Base-by-base conservation (phyloP, 495 filamentous ascomycete species). In the Apiosordaria backusii region DNA sequence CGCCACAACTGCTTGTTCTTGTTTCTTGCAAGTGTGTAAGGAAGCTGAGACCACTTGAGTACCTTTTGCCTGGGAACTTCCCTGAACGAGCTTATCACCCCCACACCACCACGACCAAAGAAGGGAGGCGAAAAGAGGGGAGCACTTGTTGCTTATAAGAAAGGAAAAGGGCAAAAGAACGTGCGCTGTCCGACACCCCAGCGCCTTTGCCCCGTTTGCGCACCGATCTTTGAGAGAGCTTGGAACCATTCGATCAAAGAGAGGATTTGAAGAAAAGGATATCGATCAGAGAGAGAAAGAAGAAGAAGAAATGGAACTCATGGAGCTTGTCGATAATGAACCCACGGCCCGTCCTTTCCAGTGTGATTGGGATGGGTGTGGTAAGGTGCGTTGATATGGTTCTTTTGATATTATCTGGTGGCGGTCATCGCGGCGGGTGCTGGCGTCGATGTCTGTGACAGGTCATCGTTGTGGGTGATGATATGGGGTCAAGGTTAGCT, bases 241-340 rank as follows among this genome's bases (percentile, higher is more conserved):
- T n/a, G n/a, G n/a, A 62, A 25, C 60, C 27, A 27, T 19, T 19
- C 24, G 59, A 61, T 18, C 50, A 21, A 67, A 65, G 62, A 73
- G 50, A 25, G 71, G 57, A 59, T 21, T 24, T 18, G 13, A 65
- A 62, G 64, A 67, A 57, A 72, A 50, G 40, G 27, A 66, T 61
- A 52, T 27, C 40, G 5, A 70, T 57, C 26, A 54, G 35, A 26
- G 62, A 63, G 59, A 76, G 77, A 68, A 45, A 70, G 58, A 24
- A 54, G 26, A 35, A 62, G 60, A 59, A 77, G 77, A 68, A 70
- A 85, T 85, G 83, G 83, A 85, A 70, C 74, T 85, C 70, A 77
- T 83, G 74, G 82, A 84, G 71, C 74, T 84, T 67, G 83, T 84
- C 62, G 81, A 84, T 54, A 79, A 83, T 68, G 81, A 84, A 75